These are phyloP conservation scores for Amesomyces nigricolor DNA, from an alignment of 2,329 filamentous ascomycete species.

Conservation along the genomic window DNA sequence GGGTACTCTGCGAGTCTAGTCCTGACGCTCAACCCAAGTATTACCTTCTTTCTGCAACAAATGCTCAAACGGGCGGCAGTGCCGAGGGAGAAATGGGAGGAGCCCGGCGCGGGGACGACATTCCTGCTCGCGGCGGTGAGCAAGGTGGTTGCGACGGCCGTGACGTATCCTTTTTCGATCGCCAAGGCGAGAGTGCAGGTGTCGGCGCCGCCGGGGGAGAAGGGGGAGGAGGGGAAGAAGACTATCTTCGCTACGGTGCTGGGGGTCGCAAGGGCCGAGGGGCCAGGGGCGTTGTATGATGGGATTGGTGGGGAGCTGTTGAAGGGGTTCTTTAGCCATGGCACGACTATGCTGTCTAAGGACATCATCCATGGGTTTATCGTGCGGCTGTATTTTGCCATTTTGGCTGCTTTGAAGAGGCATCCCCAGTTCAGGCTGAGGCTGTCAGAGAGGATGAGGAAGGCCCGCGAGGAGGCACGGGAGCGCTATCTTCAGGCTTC, in stretches of 20 bases:
- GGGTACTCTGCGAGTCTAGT: conserved; percentile 78
- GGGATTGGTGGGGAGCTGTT: conserved; percentile 71
- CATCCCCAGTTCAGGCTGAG: conserved; percentile 40
- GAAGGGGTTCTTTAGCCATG: conserved; percentile 80
- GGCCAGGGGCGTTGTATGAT: conserved; percentile 64
- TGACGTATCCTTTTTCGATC: conserved; percentile 81
- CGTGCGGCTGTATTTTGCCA: conserved; percentile 63
- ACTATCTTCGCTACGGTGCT: conserved; percentile 61
- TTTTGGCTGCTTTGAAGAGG: conserved; percentile 44
- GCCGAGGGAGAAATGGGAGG: conserved; percentile 36
- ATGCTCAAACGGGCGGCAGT: conserved; percentile 58
- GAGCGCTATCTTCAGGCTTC: conserved; percentile 6
- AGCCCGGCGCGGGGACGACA: conserved; percentile 29
- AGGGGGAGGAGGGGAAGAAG: conserved; percentile 30
- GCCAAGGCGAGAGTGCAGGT: conserved; percentile 77
- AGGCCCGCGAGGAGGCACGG: not conserved
- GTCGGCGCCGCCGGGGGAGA: conserved; percentile 32
- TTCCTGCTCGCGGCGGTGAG: conserved; percentile 63
- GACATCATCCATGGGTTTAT: conserved; percentile 68
- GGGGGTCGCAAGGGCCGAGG: conserved; percentile 57
- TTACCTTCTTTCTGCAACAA: conserved; percentile 81
- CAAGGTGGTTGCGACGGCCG: conserved; percentile 68
- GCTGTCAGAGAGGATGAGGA: conserved; percentile 13
- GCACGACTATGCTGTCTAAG: conserved; percentile 82
- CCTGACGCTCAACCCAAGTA: conserved; percentile 75